Conservation (phyloP, 345 rosid genomes). For the Salix viminalis region DNA sequence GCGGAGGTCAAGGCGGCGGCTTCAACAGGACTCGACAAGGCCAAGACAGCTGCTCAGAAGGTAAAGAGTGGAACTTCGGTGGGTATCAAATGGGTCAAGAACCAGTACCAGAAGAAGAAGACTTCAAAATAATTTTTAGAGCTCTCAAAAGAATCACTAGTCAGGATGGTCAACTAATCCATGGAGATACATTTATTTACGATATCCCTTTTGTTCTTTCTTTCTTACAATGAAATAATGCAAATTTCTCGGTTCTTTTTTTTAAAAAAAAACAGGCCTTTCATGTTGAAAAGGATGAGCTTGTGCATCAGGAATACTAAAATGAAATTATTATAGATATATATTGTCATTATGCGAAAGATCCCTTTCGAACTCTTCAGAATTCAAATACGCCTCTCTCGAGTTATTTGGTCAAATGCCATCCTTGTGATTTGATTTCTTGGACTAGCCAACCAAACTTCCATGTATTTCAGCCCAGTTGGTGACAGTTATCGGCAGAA, state of each 20-base stretch:
- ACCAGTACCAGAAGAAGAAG: constrained; percentile 18
- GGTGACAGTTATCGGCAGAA: background rate
- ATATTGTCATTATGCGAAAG: background rate
- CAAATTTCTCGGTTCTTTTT: background rate
- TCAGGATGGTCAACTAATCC: background rate
- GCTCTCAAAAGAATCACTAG: background rate
- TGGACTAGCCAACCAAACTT: background rate
- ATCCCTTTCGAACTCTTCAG: background rate
- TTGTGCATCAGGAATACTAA: background rate
- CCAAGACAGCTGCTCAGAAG: constrained; percentile 22
- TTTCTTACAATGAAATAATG: background rate
- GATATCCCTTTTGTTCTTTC: background rate
- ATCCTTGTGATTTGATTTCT: background rate
- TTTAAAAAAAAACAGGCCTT: background rate
- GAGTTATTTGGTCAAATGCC: background rate
- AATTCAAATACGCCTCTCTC: background rate
- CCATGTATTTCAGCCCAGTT: background rate
- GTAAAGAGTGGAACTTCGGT: constrained; percentile 17
- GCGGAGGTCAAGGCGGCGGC: constrained; percentile 24
- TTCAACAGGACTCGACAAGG: constrained; percentile 14
- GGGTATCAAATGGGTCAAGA: constrained; percentile 28
- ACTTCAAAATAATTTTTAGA: background rate
- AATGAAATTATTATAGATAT: no score
- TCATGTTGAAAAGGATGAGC: no score
- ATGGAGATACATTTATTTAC: background rate